Base-by-base conservation (phyloP, 805 yeast genomes). In the Saccharomycopsis olivae region DNA sequence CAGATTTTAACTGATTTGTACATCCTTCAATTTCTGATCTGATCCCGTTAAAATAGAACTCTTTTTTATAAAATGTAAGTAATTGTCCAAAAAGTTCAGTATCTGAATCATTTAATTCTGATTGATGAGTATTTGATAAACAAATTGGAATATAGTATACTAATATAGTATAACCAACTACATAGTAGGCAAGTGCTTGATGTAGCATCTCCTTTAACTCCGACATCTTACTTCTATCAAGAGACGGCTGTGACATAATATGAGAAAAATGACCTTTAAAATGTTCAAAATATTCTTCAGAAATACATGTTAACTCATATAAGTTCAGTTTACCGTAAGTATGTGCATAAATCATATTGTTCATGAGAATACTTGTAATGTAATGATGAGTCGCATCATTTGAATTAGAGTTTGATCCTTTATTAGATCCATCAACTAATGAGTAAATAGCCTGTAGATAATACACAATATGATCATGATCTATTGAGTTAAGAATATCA, bases 11-110 rank as follows among this genome's bases (percentile, higher is more conserved):
- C 11, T 29, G 15, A 19, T 38, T 41, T 5, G 23, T 35, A 23
- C 39, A 45, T 9, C 42, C 48, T 31, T 45, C 48, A 27, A 45
- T 40, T 19, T 42, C 38, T 19, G 44, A 29, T 28, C 48, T 15
- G 5, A 45, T 39, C 10, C 9, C 24, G 24, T 45, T 45, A 31
- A 45, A 43, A 21, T 39, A 45, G 23, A 42, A 45, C 16, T 41
- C 46, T 19, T 39, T 34, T 28, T 45, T 45, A 20, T 39, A 45
- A 14, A 36, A 36, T 4, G 32, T 17, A 5, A 45, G 30, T 11
- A 45, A 28, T 16, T 29, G 38, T 3, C 44, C 40, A 24, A 39
- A 45, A 3, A 38, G 24, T 18, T 42, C 46, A 36, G 39, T 17
- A 31, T 43, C 46, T 5, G 28, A 19, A n/a, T 45, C 48, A n/a